Evolutionary conservation across 2,329 filamentous ascomycete species (phyloP).

Genomic region (Lizonia empirigonia): DNA sequence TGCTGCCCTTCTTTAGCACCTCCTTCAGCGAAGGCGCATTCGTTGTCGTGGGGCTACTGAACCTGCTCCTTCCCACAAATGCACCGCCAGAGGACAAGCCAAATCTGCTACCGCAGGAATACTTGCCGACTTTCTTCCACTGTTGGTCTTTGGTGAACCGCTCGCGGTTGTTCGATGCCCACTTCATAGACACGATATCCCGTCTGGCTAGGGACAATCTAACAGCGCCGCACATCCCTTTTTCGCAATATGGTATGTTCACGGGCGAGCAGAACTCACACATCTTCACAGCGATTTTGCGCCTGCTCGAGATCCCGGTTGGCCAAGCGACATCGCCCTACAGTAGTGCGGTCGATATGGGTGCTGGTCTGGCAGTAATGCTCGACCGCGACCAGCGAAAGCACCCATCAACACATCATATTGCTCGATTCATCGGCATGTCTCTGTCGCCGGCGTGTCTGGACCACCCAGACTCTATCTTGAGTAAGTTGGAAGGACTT

Average conservation of each 20-base stretch:
- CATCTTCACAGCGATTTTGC: constrained; percentile 88
- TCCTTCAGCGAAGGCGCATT: constrained; percentile 92
- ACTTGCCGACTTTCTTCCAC: constrained; percentile 93
- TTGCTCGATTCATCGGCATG: constrained; percentile 91
- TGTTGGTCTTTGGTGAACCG: constrained; percentile 92
- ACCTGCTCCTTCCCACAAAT: constrained; percentile 83
- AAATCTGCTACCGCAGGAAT: constrained; percentile 84
- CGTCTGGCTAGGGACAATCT: constrained; percentile 85
- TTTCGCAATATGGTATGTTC: constrained; percentile 87
- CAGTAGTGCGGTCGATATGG: constrained; percentile 76
- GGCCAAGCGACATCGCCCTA: constrained; percentile 95
- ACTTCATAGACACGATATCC: constrained; percentile 88
- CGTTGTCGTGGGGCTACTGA: constrained; percentile 86
- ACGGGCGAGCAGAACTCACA: constrained; percentile 88
- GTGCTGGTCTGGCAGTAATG: constrained; percentile 81
- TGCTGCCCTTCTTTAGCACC: constrained; percentile 75
- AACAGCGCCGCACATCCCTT: constrained; percentile 73
- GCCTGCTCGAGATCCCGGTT: constrained; percentile 92
- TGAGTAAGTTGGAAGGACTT: constrained; percentile 85
- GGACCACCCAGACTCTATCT: constrained; percentile 75
- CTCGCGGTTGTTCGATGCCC: constrained; percentile 83
- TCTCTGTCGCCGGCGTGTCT: constrained; percentile 86
- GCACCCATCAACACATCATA: constrained; percentile 88
- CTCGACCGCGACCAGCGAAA: constrained; percentile 93
- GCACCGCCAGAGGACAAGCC: constrained; percentile 72